These are phyloP conservation scores for Isoetes engelmannii DNA, from an alignment of 83 land plant species.

Conservation along the genomic window DNA sequence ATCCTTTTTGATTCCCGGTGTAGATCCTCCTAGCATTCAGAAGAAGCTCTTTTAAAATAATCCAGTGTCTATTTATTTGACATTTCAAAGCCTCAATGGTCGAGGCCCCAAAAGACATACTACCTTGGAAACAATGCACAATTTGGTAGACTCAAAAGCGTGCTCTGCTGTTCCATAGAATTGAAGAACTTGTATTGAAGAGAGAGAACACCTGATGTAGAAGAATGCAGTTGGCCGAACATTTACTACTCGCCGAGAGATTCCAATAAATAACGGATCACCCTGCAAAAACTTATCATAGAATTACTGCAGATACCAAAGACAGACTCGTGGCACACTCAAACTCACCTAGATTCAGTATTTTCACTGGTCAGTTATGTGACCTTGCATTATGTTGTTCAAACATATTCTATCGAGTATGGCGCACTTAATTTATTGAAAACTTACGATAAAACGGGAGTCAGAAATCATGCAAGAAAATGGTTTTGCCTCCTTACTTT, in stretches of 20 bases:
- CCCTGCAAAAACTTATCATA: constrained; percentile 32
- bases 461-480: too few relatives aligned
- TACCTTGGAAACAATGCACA: constrained; percentile 54
- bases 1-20: constrained; percentile 45
- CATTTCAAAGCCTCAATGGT: too few relatives aligned
- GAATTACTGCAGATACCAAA: not conserved
- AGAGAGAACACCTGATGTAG: constrained; percentile 62
- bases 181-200: constrained; percentile 48
- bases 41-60: not conserved
- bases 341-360: too few relatives aligned
- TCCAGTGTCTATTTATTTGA: not conserved
- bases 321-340: not conserved
- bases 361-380: too few relatives aligned
- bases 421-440: too few relatives aligned
- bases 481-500: too few relatives aligned
- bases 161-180: constrained; percentile 63
- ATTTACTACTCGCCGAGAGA: constrained; percentile 67
- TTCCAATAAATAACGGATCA: constrained; percentile 72
- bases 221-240: constrained; percentile 92
- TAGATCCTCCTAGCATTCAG: constrained; percentile 43
- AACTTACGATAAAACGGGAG: too few relatives aligned
- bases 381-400: too few relatives aligned
- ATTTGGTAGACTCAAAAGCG: constrained; percentile 78
- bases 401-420: too few relatives aligned
- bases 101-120: constrained; percentile 4